Evolutionary conservation across 139 green algal species (phyloP), one percentile per base, ranked within the genome.

Genomic region (Chlamydomonas incerta): DNA sequence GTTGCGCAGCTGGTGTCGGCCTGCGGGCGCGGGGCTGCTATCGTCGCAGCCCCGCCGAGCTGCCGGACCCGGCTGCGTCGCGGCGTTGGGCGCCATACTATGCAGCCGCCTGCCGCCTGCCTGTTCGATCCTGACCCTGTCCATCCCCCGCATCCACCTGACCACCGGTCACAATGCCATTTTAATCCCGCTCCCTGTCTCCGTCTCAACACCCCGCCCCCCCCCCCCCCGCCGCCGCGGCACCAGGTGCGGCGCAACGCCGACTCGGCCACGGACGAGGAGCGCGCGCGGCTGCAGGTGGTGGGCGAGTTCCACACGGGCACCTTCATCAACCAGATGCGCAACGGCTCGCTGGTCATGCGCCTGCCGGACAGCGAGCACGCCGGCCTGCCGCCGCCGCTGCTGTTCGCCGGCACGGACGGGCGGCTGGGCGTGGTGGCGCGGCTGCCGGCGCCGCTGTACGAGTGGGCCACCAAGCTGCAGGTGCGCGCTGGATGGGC

Each of bases 291-390:
- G 34, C 92, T 99, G 13, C 94, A 98, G 92, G 74, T 95, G 26
- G 92, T 96, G 29, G 97, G 97, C 10, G 90, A 96, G 79, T 99
- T 93, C 87, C 96, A 99, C 90, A 73, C 98, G 24, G 97, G 97
- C 28, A 96, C 98, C 67, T 97, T 97, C 81, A 92, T 99, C 63
- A 99, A 99, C 90, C 86, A 93, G 55, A 95, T 99, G 87, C 89
- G 92, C 33, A 90, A 91, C 28, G 97, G 97, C 57, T 98, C 92
- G 18, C 89, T 99, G 28, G 97, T 99, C n/a, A 99, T 99, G 97
- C 92, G 94, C 50, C 84, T 98, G 72, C 96, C 97, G 1, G 97
- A 99, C 91, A 81, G 83, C 60, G 91, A 95, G 85, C 70, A 92
- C 35, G 88, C 92, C 24, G 47, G 87, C 3, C 90, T 98, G 46